phyloP scores from a whole-genome alignment of 2,329 filamentous ascomycete species.

The Cladosporium halotolerans region DNA sequence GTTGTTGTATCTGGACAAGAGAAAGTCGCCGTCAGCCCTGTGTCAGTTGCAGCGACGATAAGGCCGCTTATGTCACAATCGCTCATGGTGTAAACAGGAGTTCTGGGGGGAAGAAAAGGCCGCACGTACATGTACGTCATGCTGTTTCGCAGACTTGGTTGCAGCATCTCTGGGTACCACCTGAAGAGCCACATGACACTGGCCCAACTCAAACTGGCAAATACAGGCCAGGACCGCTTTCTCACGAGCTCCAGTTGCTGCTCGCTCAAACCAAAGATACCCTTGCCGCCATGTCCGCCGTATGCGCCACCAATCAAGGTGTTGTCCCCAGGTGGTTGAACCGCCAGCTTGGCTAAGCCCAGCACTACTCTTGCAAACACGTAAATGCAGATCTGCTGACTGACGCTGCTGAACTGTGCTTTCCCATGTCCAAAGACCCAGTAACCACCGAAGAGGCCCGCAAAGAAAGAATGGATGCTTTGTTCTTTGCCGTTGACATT shows the following conservation, averaged over 20 bases:
- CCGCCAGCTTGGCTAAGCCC: conserved; percentile 72
- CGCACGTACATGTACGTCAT: conserved; percentile 90
- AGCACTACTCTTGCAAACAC: conserved; percentile 89
- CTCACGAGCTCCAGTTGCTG: conserved; percentile 34
- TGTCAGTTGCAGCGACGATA: conserved; percentile 15
- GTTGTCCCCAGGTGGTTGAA: conserved; percentile 52
- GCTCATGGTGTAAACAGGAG: conserved; percentile 11
- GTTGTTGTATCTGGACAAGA: conserved; percentile 57
- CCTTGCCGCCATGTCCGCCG: conserved; percentile 36
- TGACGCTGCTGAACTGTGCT: conserved; percentile 63
- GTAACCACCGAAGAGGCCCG: conserved; percentile 85
- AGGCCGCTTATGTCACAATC: not conserved
- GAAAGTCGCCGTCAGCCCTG: conserved; percentile 26
- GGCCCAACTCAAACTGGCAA: conserved; percentile 87
- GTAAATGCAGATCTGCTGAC: conserved; percentile 97
- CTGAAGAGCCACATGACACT: conserved; percentile 93
- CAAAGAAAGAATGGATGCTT: conserved; percentile 76
- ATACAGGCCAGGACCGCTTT: conserved; percentile 81
- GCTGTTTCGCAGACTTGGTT: conserved; percentile 83
- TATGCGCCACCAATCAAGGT: conserved; percentile 32
- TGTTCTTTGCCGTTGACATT: conserved; percentile 51
- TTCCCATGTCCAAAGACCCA: conserved; percentile 78
- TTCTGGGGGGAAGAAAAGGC: conserved; percentile 8
- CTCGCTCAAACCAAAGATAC: conserved; percentile 35
- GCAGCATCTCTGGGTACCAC: conserved; percentile 84